Evolutionary conservation across 2,329 filamentous ascomycete genomes (phyloP).

Genomic region (Talaromyces sp.): DNA sequence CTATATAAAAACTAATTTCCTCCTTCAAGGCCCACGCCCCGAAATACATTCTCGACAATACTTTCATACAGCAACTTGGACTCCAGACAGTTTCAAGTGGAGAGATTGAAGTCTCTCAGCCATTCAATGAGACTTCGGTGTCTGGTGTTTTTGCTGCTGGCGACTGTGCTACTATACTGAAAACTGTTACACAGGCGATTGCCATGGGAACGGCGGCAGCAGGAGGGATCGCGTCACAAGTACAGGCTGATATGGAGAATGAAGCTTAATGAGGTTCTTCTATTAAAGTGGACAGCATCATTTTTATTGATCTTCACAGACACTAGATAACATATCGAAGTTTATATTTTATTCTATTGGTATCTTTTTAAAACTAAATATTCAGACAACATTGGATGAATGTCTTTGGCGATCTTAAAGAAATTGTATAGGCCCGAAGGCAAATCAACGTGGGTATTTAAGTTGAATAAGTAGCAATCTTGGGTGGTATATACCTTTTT

Average conservation of each 20-base stretch:
- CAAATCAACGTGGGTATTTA: background rate
- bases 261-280: background rate
- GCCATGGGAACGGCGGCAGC: slow-evolving; percentile 5
- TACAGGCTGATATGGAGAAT: background rate
- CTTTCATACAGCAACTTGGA: slow-evolving; percentile 3
- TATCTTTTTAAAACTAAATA: too few relatives aligned
- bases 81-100: slow-evolving; percentile 4
- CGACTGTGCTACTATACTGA: slow-evolving; percentile 4
- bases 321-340: background rate
- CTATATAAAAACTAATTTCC: background rate
- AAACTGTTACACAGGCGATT: slow-evolving; percentile 5
- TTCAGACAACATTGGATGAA: background rate
- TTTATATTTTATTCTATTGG: too few relatives aligned
- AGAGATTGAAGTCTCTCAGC: slow-evolving; percentile 5
- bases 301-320: background rate
- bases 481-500: background rate
- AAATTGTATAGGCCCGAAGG: background rate
- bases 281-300: too few relatives aligned
- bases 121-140: slow-evolving; percentile 6
- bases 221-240: slow-evolving; percentile 3
- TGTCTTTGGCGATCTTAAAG: background rate
- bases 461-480: background rate
- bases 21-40: slow-evolving; percentile 2
- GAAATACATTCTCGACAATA: background rate
- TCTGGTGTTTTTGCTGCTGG: slow-evolving; percentile 7